A percentile compares a stretch with the other conserved stretches of the same genome.
phyloP scores from a whole-genome alignment of 164 flowering plant genomes.

The Magnolia sinica region DNA sequence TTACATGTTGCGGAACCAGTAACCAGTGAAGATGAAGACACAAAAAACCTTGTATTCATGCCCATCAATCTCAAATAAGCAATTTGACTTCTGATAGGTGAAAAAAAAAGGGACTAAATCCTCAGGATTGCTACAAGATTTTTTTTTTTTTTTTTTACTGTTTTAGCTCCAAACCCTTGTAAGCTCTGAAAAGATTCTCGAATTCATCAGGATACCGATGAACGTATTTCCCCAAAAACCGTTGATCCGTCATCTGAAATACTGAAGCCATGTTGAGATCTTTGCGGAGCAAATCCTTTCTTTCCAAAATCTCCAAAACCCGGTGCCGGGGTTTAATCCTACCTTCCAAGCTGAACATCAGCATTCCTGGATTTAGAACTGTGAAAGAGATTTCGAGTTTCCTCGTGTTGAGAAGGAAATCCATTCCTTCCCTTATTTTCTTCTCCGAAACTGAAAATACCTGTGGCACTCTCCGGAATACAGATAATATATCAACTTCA shows the following conservation, averaged over 20 bases:
- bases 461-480: constrained; percentile 4
- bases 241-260: not conserved
- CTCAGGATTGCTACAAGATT: too few species aligned
- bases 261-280: not conserved
- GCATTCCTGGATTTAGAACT: not conserved
- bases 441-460: not conserved
- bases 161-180: not conserved
- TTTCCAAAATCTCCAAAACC: constrained; percentile 2
- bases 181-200: not conserved
- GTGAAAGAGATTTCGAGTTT: not conserved
- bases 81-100: too few species aligned
- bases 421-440: constrained; percentile 9
- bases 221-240: not conserved
- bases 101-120: too few species aligned
- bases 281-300: not conserved
- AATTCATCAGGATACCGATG: not conserved
- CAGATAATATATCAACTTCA: not conserved
- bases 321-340: constrained; percentile 4
- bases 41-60: too few species aligned
- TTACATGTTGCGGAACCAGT: too few species aligned
- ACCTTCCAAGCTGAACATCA: constrained; percentile 4
- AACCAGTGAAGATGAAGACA: too few species aligned
- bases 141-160: too few species aligned
- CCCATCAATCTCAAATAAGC: too few species aligned
- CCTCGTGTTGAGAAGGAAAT: constrained; percentile 8